Percentiles rank a stretch among this genome's conserved stretches.
Evolutionary conservation across 192 early-diverging fungal genomes (phyloP).

Genomic region (Chytriomyces confervae): DNA sequence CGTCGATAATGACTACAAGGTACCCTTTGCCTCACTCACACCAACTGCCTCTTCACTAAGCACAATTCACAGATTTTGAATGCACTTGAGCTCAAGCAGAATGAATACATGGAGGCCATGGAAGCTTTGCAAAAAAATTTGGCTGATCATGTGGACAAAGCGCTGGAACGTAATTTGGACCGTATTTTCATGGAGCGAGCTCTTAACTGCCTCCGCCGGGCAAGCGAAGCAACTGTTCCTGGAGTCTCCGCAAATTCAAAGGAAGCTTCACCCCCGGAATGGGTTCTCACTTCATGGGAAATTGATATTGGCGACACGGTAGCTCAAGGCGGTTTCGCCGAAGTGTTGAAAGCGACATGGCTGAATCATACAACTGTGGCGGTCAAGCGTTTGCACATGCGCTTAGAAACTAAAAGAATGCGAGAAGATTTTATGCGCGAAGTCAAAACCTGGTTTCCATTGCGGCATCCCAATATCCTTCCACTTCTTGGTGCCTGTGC

Average conservation of each 20-base stretch:
- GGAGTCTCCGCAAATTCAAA: neutral
- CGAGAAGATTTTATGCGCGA: constrained; percentile 41
- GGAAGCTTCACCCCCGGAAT: constrained; percentile 20
- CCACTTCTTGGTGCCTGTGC: constrained; percentile 50
- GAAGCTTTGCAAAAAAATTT: constrained; percentile 41
- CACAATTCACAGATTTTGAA: constrained; percentile 26
- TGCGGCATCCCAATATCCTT: constrained; percentile 50
- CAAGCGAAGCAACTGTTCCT: constrained; percentile 16
- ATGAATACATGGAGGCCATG: constrained; percentile 44
- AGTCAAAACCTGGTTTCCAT: constrained; percentile 43
- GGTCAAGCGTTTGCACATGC: constrained; percentile 41
- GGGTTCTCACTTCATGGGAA: constrained; percentile 45
- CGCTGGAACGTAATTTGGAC: constrained; percentile 25
- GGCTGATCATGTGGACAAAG: constrained; percentile 25
- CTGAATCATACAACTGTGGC: constrained; percentile 43
- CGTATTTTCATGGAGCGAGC: constrained; percentile 41
- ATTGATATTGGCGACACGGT: constrained; percentile 41
- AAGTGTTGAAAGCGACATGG: constrained; percentile 44
- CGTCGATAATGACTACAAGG: constrained; percentile 43
- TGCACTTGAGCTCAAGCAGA: constrained; percentile 35
- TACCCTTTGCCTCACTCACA: neutral
- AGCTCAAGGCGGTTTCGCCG: constrained; percentile 47
- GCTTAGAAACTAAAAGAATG: constrained; percentile 32
- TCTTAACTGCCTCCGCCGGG: constrained; percentile 23
- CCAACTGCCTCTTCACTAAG: too few species aligned